A percentile compares a stretch with the other conserved stretches of the same genome.
These are phyloP conservation scores for Sporisorium graminicola DNA, from an alignment of 1,284 basidiomycete species.

Conservation along the genomic window DNA sequence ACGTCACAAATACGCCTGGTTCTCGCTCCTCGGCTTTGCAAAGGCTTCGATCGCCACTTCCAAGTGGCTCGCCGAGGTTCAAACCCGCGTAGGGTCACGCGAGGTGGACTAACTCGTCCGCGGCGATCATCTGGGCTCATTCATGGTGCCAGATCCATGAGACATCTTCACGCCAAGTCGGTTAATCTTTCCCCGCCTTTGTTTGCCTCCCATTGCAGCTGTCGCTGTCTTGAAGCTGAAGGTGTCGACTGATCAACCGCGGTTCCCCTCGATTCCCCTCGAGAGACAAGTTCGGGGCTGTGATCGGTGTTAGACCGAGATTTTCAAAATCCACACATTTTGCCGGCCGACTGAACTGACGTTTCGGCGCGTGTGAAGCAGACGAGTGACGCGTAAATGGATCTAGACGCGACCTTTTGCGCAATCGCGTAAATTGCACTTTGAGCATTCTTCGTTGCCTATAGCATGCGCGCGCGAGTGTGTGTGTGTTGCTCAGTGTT, in stretches of 20 bases:
- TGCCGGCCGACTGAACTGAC: slow-evolving; percentile 4
- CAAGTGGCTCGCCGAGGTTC: too few species aligned
- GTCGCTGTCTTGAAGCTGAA: neutral
- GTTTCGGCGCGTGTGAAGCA: neutral
- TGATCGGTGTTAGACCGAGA: neutral
- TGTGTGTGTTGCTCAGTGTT: slow-evolving; percentile 30
- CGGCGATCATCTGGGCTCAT: neutral
- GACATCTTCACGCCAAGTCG: neutral
- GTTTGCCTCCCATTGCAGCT: neutral
- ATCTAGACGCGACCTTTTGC: slow-evolving; percentile 13
- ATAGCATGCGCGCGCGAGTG: slow-evolving; percentile 2
- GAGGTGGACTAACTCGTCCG: neutral
- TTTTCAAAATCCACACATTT: neutral
- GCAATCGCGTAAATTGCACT: slow-evolving; percentile 34
- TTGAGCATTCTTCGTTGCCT: neutral
- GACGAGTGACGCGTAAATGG: slow-evolving; percentile 36
- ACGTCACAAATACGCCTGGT: slow-evolving; percentile 10
- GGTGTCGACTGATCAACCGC: neutral
- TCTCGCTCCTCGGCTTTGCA: neutral
- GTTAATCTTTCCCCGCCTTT: neutral
- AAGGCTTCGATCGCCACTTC: neutral
- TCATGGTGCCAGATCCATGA: neutral
- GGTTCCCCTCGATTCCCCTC: too few species aligned
- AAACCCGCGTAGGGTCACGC: neutral
- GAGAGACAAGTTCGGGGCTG: too few species aligned